Conservation (phyloP, 768 basidiomycete species). For the Dioszegia hungarica region DNA sequence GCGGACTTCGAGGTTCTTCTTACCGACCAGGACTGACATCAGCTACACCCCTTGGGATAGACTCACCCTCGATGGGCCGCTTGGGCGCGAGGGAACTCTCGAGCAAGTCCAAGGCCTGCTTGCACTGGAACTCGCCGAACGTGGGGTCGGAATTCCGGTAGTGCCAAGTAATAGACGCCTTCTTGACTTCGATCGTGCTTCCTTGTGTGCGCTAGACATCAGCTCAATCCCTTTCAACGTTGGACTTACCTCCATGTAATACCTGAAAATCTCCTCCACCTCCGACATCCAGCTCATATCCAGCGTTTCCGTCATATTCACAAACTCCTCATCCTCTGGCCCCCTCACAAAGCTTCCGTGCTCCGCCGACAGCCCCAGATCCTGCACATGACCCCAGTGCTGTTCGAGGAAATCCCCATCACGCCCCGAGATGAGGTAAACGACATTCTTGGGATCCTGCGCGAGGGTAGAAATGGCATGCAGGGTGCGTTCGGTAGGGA, state of each 20-base stretch:
- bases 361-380: constrained; percentile 88
- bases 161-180: constrained; percentile 97
- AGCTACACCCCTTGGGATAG: neutral
- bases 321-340: constrained; percentile 67
- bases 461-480: constrained; percentile 67
- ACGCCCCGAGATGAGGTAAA: constrained; percentile 96
- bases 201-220: constrained; percentile 72
- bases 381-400: constrained; percentile 76
- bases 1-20: constrained; percentile 97
- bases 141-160: constrained; percentile 88
- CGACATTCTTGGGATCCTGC: constrained; percentile 77
- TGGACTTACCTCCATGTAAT: constrained; percentile 77
- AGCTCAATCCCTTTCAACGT: neutral
- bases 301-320: constrained; percentile 79
- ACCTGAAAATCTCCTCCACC: constrained; percentile 90
- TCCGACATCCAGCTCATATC: constrained; percentile 99
- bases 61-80: constrained; percentile 82
- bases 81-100: constrained; percentile 91
- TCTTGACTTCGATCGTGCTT: constrained; percentile 94
- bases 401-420: constrained; percentile 87
- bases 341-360: constrained; percentile 87
- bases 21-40: constrained; percentile 78
- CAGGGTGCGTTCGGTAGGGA: constrained; percentile 70
- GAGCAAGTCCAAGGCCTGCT: constrained; percentile 90
- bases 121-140: constrained; percentile 91